These are phyloP conservation scores for Magnolia kwangsiensis DNA, from an alignment of 164 flowering plant genomes.

Conservation along the genomic window DNA sequence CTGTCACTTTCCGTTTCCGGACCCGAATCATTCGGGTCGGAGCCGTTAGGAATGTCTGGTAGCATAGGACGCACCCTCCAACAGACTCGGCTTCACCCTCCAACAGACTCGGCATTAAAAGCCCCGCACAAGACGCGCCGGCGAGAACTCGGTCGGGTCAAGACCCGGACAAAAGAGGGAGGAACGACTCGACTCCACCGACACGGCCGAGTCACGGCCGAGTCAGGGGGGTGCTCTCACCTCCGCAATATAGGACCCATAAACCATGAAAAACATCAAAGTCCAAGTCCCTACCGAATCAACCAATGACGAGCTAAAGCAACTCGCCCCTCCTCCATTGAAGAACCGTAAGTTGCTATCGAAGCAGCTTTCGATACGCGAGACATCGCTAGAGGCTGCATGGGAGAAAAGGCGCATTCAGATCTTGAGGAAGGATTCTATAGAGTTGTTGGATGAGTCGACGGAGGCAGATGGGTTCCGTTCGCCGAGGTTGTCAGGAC, in stretches of 20 bases:
- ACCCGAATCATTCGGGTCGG: neutral
- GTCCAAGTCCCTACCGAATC: neutral
- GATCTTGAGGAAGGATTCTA: slow-evolving; percentile 30
- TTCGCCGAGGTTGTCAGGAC: slow-evolving; percentile 18
- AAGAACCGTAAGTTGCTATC: slow-evolving; percentile 37
- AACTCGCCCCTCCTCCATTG: slow-evolving; percentile 34
- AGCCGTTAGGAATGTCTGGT: slow-evolving; percentile 1
- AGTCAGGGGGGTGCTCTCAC: neutral
- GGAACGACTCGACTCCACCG: neutral
- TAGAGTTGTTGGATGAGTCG: neutral
- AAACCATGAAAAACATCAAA: neutral
- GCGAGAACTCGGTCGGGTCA: neutral
- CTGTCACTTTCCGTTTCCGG: neutral
- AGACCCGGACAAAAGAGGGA: neutral
- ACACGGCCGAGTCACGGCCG: neutral
- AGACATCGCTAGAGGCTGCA: slow-evolving; percentile 60
- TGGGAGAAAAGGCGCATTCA: slow-evolving; percentile 82
- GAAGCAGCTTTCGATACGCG: slow-evolving; percentile 75
- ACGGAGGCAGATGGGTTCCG: neutral
- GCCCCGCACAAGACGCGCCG: neutral
- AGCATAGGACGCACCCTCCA: neutral
- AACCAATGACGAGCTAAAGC: slow-evolving; percentile 21
- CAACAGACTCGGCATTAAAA: neutral
- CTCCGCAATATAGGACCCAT: neutral
- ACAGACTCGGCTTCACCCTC: neutral